A percentile compares a stretch with the other conserved stretches of the same genome.
These are phyloP conservation scores for Daldinia grandis DNA, from an alignment of 495 filamentous ascomycete genomes.

Conservation along the genomic window DNA sequence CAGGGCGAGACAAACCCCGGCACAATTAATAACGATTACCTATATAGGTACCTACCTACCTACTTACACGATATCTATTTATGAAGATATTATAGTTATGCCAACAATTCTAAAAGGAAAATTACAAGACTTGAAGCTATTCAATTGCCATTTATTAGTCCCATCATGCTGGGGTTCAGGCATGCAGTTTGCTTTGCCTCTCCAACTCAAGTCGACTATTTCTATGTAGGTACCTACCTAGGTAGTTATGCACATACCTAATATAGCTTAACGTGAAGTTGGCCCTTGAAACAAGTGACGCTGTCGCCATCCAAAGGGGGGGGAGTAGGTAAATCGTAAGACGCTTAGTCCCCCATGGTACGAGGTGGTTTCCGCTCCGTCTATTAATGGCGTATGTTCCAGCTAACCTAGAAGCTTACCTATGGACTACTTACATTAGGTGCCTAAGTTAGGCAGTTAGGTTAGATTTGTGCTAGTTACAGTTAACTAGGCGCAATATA, in stretches of 20 bases:
- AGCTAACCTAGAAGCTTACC: neutral
- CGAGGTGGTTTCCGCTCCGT: constrained; percentile 25
- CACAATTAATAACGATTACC: neutral
- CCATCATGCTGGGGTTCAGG: neutral
- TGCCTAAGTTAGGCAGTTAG: no score
- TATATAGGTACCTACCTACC: no score
- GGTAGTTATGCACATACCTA: no score
- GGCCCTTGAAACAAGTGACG: constrained; percentile 12
- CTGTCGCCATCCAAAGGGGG: constrained; percentile 21
- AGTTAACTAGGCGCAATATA: constrained; percentile 5
- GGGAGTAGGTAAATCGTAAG: constrained; percentile 31
- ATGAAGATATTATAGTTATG: no score
- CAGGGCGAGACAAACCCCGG: constrained; percentile 20
- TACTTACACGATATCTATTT: neutral
- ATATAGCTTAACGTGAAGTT: neutral
- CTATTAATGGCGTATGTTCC: neutral
- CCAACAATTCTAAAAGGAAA: neutral
- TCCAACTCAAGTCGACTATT: neutral
- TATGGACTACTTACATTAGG: no score
- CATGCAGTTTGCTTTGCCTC: no score
- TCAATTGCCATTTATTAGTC: neutral
- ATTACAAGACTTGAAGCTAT: neutral
- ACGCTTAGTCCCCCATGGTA: constrained; percentile 19
- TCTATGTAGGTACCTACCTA: no score
- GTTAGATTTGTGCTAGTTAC: neutral